Evolutionary conservation across 495 filamentous ascomycete genomes (phyloP), one percentile per base, ranked within the genome.

Genomic region (Penicillium canescens): DNA sequence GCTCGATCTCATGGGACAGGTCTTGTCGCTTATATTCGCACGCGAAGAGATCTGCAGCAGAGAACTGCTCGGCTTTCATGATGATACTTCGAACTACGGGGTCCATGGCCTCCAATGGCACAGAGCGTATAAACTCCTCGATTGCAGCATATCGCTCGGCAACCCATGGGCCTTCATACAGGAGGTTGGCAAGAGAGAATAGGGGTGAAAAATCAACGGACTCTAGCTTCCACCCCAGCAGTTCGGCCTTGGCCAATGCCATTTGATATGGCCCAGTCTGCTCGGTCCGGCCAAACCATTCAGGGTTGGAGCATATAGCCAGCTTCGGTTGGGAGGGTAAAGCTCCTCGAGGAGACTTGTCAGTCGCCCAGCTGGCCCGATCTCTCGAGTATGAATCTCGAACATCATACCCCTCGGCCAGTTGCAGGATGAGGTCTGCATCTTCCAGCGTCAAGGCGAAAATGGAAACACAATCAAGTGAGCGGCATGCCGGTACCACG

Each of bases 351-450:
- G 46, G 46, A 40, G 8, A n/a, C 7, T 23, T 50, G 18, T 16
- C 20, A 40, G 36, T 38, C 10, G 21, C 36, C 39, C 36, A 50
- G 34, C 35, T 39, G 12, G 46, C 9, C 65, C 75, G 62, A 86
- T 70, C 55, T 56, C 83, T 86, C 2, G 84, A 74, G 59, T 84
- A 86, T 31, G 71, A 66, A 63, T 87, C 84, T 13, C 71, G 60
- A 8, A 60, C 59, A 51, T 88, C 84, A 54, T 77, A 77, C 9
- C 71, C 74, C 39, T 79, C 78, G 13, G 76, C 74, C 18, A 81
- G 65, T 35, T 77, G 71, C 81, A 84, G 84, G 6, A 86, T 75
- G 18, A 61, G 63, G 18, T 82, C 72, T 12, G 77, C 78, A 56
- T 86, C 83, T 6, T 69, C 62, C 10, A 83, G 69, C 28, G 65